phyloP scores from a whole-genome alignment of 352 stramenopile genomes.

The Pythium rhizo-oryzae region DNA sequence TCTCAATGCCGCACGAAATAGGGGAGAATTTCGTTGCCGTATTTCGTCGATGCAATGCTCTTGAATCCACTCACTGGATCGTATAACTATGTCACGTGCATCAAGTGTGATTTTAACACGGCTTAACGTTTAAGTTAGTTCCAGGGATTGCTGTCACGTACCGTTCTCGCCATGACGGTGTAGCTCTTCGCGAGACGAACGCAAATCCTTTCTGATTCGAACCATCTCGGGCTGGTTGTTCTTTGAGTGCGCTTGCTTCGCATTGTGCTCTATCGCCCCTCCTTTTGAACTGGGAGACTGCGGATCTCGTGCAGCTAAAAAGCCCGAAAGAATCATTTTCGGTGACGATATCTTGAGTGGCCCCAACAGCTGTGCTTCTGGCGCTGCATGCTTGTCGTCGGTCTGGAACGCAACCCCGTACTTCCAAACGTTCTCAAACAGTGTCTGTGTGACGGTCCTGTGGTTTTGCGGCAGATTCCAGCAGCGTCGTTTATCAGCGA shows the following conservation, averaged over 20 bases:
- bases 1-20: slow-evolving; percentile 35
- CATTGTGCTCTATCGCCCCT: neutral
- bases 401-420: slow-evolving; percentile 26
- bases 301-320: neutral
- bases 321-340: neutral
- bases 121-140: no score
- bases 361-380: neutral
- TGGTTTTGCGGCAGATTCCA: neutral
- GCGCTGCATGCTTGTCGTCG: neutral
- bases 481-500: neutral
- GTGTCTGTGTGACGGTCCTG: neutral
- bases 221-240: slow-evolving; percentile 6
- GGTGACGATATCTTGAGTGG: slow-evolving; percentile 3
- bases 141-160: slow-evolving; percentile 13
- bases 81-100: slow-evolving; percentile 14
- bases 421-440: slow-evolving; percentile 32
- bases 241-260: neutral
- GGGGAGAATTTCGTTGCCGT: slow-evolving; percentile 7
- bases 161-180: slow-evolving; percentile 9
- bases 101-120: neutral
- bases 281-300: neutral
- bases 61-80: slow-evolving; percentile 44
- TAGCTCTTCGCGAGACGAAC: neutral
- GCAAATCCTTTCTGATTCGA: slow-evolving; percentile 4
- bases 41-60: slow-evolving; percentile 58